These are phyloP conservation scores for Russula ochroleuca DNA, from an alignment of 768 basidiomycete genomes.

Conservation along the genomic window DNA sequence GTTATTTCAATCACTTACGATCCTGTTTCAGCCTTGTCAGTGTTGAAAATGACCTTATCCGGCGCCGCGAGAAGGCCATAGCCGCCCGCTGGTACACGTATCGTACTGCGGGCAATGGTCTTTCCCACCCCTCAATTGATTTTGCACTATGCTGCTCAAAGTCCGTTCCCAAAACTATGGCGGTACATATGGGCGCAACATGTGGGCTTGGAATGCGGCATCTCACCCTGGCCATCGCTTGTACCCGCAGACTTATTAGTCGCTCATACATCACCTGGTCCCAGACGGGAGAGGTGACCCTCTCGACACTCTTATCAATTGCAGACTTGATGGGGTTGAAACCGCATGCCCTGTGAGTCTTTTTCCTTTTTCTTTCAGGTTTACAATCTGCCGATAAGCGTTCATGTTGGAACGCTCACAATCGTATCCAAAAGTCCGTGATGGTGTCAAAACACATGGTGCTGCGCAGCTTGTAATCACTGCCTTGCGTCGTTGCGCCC, in stretches of 20 bases:
- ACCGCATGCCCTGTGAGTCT: background rate
- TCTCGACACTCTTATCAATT: background rate
- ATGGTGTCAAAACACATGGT: background rate
- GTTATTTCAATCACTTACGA: background rate
- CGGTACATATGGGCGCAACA: background rate
- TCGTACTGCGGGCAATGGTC: background rate
- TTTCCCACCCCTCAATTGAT: background rate
- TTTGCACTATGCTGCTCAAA: background rate
- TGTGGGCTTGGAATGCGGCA: background rate
- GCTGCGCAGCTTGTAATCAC: background rate
- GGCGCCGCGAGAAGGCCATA: background rate
- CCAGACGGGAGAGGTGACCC: background rate
- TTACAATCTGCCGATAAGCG: background rate
- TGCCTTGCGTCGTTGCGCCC: background rate
- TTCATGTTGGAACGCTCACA: background rate
- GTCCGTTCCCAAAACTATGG: slow-evolving; percentile 4
- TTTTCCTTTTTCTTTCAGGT: background rate
- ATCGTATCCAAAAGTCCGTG: slow-evolving; percentile 12
- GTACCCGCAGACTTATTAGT: background rate
- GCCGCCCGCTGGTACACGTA: background rate
- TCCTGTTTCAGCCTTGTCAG: background rate
- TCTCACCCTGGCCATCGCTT: background rate
- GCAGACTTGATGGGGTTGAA: slow-evolving; percentile 1
- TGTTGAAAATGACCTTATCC: background rate
- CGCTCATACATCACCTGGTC: background rate